Percentiles rank a stretch among this genome's conserved stretches.
Conservation (phyloP, 2,329 filamentous ascomycete species). For the Pseudogymnoascus sp. region DNA sequence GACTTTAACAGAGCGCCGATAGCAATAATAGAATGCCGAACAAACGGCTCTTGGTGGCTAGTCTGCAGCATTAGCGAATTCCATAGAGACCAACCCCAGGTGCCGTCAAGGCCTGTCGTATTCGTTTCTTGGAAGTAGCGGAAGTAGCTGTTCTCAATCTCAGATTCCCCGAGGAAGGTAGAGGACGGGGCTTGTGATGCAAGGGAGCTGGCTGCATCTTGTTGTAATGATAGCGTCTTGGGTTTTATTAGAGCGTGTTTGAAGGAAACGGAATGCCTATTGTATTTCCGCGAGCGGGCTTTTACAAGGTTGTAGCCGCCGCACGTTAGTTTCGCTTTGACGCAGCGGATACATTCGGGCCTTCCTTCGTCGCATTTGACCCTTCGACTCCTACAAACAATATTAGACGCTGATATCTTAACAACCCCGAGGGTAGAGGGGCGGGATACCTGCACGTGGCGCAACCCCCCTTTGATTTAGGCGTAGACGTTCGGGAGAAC, state of each 20-base stretch:
- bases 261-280: not conserved
- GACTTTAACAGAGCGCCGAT: slow-evolving; percentile 20
- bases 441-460: slow-evolving; percentile 3
- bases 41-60: slow-evolving; percentile 17
- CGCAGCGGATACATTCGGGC: slow-evolving; percentile 54
- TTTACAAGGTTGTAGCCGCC: slow-evolving; percentile 44
- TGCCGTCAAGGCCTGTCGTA: slow-evolving; percentile 56
- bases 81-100: slow-evolving; percentile 43
- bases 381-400: slow-evolving; percentile 24
- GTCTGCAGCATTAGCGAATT: slow-evolving; percentile 18
- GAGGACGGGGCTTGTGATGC: slow-evolving; percentile 18
- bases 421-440: not conserved
- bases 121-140: slow-evolving; percentile 54
- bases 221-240: slow-evolving; percentile 17
- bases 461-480: not conserved
- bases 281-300: not conserved
- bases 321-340: slow-evolving; percentile 52
- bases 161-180: slow-evolving; percentile 41
- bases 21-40: slow-evolving; percentile 21
- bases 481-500: not conserved
- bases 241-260: slow-evolving; percentile 15
- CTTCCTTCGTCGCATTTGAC: slow-evolving; percentile 62
- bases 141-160: slow-evolving; percentile 53
- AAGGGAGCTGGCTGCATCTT: slow-evolving; percentile 25
- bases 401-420: not conserved